Evolutionary conservation across 2,329 filamentous ascomycete species (phyloP), one percentile per base, ranked within the genome.

Genomic region (Pseudocercospora fuligena): DNA sequence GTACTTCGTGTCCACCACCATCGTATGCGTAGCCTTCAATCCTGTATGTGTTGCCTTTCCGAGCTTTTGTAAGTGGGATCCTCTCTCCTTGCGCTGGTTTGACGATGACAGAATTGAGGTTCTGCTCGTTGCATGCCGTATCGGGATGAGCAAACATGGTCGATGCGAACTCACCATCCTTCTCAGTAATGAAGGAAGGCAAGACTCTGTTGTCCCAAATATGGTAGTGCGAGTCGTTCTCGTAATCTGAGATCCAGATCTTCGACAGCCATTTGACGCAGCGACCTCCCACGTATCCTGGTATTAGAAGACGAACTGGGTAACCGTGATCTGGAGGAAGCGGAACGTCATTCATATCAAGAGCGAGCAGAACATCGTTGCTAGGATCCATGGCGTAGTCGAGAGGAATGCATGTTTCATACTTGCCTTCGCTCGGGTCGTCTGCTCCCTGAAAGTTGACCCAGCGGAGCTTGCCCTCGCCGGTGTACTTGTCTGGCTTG

Each of bases 341-440:
- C 0, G 75, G 77, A 4, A 72, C 63, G 64, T 80, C 76, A 61
- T 82, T 82, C 80, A 82, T 82, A 65, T 82, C 77, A 71, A 88
- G 90, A 0, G 89, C 89, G 9, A 86, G 75, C 1, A 86, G 74
- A 12, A 85, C 82, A 69, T 86, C 84, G 71, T 84, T 84, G 5
- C 70, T 71, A 0, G 78, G 71, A 70, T 84, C 80, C 79, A 85
- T 82, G 5, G 78, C 82, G 67, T 85, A 83, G n/a, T 80, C 78
- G 3, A 86, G 76, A 0, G 82, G 81, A 6, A 86, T 80, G 66
- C 76, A 80, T 2, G 83, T 85, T n/a, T 77, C 77, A 67, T 85
- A 85, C 46, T 81, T 82, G 5, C 81, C 83, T 64, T 83, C 81
- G 57, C 77, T 81, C 3, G 79, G 81, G 1, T 80, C 74, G 60